These are phyloP conservation scores for Aspergillus versicolor DNA, from an alignment of 2,329 filamentous ascomycete genomes.

Conservation along the genomic window DNA sequence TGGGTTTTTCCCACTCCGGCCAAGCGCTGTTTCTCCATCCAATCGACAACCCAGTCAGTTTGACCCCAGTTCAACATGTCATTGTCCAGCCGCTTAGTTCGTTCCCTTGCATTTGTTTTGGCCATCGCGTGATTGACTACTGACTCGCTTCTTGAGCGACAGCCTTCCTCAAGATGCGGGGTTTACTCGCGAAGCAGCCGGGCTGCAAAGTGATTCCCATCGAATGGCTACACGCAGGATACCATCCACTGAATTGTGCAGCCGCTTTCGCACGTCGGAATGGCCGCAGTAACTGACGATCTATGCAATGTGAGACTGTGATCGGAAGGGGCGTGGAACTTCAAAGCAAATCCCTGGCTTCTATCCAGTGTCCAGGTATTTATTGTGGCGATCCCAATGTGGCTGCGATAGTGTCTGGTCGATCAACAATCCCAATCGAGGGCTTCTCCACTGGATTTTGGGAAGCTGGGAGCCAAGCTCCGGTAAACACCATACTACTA, in stretches of 20 bases:
- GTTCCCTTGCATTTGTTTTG: background rate
- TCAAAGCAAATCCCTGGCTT: background rate
- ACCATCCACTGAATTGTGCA: background rate
- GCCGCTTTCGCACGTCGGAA: background rate
- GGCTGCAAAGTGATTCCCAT: background rate
- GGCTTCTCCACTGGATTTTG: background rate
- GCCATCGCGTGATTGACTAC: background rate
- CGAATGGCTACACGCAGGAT: background rate
- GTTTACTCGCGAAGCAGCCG: background rate
- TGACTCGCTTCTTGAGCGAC: background rate
- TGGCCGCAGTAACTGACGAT: background rate
- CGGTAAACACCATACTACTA: background rate
- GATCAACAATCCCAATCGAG: background rate
- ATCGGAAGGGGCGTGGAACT: background rate
- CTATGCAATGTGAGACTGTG: background rate
- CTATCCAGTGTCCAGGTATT: background rate
- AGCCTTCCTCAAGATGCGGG: background rate
- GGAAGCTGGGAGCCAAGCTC: background rate
- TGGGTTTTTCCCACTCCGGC: conserved; percentile 6
- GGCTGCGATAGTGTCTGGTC: background rate
- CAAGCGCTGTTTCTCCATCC: background rate
- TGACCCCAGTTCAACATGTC: background rate
- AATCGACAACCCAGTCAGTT: background rate
- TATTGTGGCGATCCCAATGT: conserved; percentile 4
- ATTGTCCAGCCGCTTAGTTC: background rate